These are phyloP conservation scores for Pseudomicrostroma phylloplanum DNA, from an alignment of 1,284 basidiomycete genomes.

Conservation along the genomic window DNA sequence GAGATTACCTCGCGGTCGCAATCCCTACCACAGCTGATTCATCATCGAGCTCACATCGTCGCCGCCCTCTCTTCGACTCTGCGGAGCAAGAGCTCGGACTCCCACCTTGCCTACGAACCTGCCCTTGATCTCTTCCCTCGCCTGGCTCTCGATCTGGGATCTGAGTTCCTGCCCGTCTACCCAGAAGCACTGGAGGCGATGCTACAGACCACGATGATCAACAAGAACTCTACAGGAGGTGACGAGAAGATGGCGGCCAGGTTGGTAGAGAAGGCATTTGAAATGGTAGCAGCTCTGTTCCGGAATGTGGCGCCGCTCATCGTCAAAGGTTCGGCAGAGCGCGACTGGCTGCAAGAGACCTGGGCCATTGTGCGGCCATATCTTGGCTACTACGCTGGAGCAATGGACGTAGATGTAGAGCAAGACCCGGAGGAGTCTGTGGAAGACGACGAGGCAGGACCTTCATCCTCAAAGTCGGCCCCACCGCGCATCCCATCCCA, in stretches of 20 bases:
- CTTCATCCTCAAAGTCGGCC: conserved; percentile 1
- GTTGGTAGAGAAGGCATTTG: conserved; percentile 45
- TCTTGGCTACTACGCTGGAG: conserved; percentile 19
- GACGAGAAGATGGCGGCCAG: conserved; percentile 43
- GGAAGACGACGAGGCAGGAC: conserved; percentile 5
- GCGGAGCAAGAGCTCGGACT: conserved; percentile 13
- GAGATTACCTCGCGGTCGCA: conserved; percentile 27
- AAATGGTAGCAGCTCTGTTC: conserved; percentile 41
- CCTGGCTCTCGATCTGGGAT: conserved; percentile 42
- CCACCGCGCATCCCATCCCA: conserved; percentile 28
- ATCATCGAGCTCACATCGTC: conserved; percentile 35
- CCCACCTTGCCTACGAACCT: conserved; percentile 44
- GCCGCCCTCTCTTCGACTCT: conserved; percentile 20
- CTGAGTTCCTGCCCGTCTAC: conserved; percentile 47
- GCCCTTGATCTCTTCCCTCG: conserved; percentile 46
- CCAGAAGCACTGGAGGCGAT: conserved; percentile 31
- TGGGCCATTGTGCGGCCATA: conserved; percentile 37
- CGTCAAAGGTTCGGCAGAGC: conserved; percentile 20
- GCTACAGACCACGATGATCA: conserved; percentile 36
- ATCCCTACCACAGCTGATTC: conserved; percentile 43
- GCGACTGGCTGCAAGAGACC: conserved; percentile 23
- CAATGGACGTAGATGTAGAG: background rate
- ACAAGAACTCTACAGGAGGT: conserved; percentile 35
- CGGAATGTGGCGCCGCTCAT: conserved; percentile 37
- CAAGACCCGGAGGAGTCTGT: conserved; percentile 11